A percentile compares a stretch with the other conserved stretches of the same genome.
These are phyloP conservation scores for Rauvolfia tetraphylla DNA, from an alignment of 257 asterid species.

Conservation along the genomic window DNA sequence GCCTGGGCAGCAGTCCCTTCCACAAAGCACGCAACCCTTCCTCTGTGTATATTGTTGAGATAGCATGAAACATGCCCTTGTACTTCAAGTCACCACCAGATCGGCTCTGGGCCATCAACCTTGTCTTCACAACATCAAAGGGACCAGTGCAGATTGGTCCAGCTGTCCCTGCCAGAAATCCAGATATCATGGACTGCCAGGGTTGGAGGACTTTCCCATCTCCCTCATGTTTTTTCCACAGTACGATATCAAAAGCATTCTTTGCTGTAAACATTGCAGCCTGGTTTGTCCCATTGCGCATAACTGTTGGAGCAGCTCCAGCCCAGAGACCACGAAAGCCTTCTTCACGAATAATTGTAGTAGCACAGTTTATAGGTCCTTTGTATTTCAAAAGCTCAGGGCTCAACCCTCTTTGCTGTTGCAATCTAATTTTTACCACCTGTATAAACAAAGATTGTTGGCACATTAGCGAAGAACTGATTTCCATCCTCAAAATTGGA, in stretches of 20 bases:
- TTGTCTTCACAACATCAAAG: conserved; percentile 95
- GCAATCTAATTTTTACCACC: conserved; percentile 96
- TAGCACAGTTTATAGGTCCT: conserved; percentile 87
- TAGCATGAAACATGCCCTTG: conserved; percentile 89
- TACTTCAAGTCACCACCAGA: conserved; percentile 69
- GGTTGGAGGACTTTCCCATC: conserved; percentile 79
- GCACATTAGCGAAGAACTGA: background rate
- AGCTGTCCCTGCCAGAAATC: conserved; percentile 91
- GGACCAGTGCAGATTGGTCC: conserved; percentile 97
- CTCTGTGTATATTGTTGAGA: conserved; percentile 63
- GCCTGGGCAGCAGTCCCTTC: conserved; percentile 85
- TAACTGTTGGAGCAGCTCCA: conserved; percentile 91
- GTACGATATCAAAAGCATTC: conserved; percentile 68
- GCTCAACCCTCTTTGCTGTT: conserved; percentile 93
- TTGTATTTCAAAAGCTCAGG: conserved; percentile 64
- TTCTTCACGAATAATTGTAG: conserved; percentile 68
- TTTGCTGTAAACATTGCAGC: conserved; percentile 98
- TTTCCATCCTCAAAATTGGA: background rate
- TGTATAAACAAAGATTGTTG: conserved; percentile 18
- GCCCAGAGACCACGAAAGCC: conserved; percentile 91
- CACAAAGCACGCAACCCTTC: conserved; percentile 85
- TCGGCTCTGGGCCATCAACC: conserved; percentile 93
- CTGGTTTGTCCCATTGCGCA: conserved; percentile 98
- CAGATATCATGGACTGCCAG: conserved; percentile 96
- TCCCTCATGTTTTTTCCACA: conserved; percentile 85